Base-by-base conservation (phyloP, 1,139 yeast species). In the Hansenula lynferdii region DNA sequence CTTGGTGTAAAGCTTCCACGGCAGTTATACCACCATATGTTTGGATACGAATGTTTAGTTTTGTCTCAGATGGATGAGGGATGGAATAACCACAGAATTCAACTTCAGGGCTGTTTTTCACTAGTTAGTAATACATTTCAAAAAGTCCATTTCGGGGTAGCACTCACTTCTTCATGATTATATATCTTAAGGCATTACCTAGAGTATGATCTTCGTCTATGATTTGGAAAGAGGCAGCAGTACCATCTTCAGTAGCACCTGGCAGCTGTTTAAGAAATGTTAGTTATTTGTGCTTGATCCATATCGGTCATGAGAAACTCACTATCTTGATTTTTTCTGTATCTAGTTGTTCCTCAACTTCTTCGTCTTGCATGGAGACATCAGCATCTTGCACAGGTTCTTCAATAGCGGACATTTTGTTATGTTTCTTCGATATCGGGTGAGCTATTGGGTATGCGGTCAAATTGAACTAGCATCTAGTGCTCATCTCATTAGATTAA, bases 61-160 rank as follows among this genome's bases (percentile, higher is more conserved):
- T 84, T 44, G 87, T 76, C 64, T 94, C 98, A 26, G 96, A 86
- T 22, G 98, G 98, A 64, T 92, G 98, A n/a, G 98, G 98, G 47
- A 92, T 94, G 36, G 97, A 86, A 66, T 92, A 92, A 42, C 98
- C 98, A 58, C 97, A 92, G 62, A 94, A 92, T 58, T 92, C 98
- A 25, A 92, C 97, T 51, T 89, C 95, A 28, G 97, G 96, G 65
- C 68, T 61, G 34, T 16, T 11, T n/a, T 22, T 22, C 6, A 25
- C 4, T 12, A 17, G 18, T 28, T 22, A 21, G n/a, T 34, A 24
- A 18, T 15, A 16, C 9, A 4, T n/a, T n/a, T 3, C 5, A 10
- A 19, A 7, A 15, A n/a, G 14, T 34, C 15, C 15, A 23, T 31
- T n/a, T 10, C 12, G 21, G n/a, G 21, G 10, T 3, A 10, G n/a